Evolutionary conservation across 768 basidiomycete species (phyloP), one percentile per base, ranked within the genome.

Genomic region (Boletus rufocinnamomeus): DNA sequence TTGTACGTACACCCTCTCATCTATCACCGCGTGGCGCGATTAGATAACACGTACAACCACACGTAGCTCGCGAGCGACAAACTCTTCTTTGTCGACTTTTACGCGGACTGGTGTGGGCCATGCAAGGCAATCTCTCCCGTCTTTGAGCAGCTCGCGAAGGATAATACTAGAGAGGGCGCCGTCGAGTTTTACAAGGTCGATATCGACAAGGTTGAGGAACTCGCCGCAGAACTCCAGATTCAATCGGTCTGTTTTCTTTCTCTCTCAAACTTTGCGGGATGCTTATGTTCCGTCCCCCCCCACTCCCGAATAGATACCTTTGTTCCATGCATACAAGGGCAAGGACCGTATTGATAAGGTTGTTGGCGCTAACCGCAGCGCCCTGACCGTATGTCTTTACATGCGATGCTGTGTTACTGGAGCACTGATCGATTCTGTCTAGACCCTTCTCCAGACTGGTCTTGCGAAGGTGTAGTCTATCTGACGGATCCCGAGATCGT

Each of bases 121-220:
- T 68, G 66, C 51, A 59, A 1, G 17, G 0, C 3, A 0, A 68
- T 68, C 6, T 66, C 66, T 0, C 72, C 69, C 14, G 0, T 2
- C 0, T 72, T 69, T 17, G 30, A 63, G 3, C 1, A 7, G 1
- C 30, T 58, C 5, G 56, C 58, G 0, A 0, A 19, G 2, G 14
- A 60, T 14, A 46, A 52, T 0, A 57, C 66, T 4, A 60, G 56
- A 43, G 54, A 65, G 1, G 68, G 61, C 9, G 66, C 6, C 37
- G 40, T 86, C 59, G 76, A 76, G 19, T 91, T 88, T 75, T 87
- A 84, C 79, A 91, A 89, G 71, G 81, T 91, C 59, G 84, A 93
- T 62, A 81, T 89, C 25, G 89, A 93, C 64, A 73, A 74, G 6
- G 77, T 80, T 48, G 38, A 61, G 0, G 76, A 79, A 0, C 79